Evolutionary conservation across 352 stramenopile species (phyloP).

Genomic region (Phytophthora constricta): DNA sequence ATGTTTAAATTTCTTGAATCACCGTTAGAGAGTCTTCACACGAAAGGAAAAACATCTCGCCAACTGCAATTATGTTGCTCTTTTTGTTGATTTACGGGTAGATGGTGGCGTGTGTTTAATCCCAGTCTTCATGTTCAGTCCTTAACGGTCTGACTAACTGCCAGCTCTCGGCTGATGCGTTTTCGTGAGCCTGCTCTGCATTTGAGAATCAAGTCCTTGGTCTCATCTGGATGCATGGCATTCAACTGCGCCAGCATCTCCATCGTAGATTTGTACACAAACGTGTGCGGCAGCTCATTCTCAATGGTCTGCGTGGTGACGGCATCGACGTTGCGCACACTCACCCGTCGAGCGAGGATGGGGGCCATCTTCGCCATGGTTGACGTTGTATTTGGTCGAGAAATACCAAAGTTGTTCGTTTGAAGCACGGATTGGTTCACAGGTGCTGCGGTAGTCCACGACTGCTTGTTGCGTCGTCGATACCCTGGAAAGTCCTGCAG

Average conservation of each 20-base stretch:
- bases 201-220: conserved; percentile 42
- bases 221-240: conserved; percentile 51
- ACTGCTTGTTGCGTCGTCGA: conserved; percentile 46
- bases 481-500: conserved; percentile 74
- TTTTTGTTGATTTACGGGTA: no score
- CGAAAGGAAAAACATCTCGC: no score
- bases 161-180: conserved; percentile 14
- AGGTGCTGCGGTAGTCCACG: conserved; percentile 48
- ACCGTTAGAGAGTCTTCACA: no score
- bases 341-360: conserved; percentile 8
- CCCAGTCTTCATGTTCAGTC: background rate
- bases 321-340: conserved; percentile 1
- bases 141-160: background rate
- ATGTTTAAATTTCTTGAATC: no score
- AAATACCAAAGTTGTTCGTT: background rate
- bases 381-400: conserved; percentile 1
- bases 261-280: conserved; percentile 60
- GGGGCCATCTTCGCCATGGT: conserved; percentile 8
- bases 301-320: conserved; percentile 29
- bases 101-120: no score
- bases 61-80: no score
- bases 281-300: conserved; percentile 50
- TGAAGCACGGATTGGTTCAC: background rate
- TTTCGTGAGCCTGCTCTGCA: conserved; percentile 16
- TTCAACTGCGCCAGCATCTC: conserved; percentile 50